Conservation (phyloP, 768 basidiomycete genomes). For the Amanita muscaria region DNA sequence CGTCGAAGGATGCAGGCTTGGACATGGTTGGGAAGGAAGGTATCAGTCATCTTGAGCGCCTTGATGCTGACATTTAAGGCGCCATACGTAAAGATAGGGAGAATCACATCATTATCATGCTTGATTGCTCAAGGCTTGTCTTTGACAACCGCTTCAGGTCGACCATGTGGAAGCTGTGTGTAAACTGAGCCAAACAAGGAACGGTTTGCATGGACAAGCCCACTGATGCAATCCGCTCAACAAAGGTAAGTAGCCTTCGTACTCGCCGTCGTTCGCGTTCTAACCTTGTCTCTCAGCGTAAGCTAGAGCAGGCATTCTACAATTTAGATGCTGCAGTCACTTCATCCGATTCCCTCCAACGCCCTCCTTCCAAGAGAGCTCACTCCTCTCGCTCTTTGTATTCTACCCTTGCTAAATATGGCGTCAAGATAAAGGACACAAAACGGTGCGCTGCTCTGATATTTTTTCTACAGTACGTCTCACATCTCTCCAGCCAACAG, state of each 20-base stretch:
- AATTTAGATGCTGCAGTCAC: conserved; percentile 57
- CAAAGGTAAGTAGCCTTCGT: conserved; percentile 39
- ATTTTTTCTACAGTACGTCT: neutral
- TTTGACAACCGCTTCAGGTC: too few species aligned
- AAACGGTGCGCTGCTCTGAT: conserved; percentile 16
- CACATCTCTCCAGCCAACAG: neutral
- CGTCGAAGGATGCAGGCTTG: neutral
- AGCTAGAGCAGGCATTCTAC: conserved; percentile 75
- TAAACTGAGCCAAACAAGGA: too few species aligned
- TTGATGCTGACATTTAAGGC: too few species aligned
- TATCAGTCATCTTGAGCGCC: too few species aligned
- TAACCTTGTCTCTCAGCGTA: conserved; percentile 40
- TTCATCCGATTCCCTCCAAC: conserved; percentile 21
- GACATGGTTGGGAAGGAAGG: too few species aligned
- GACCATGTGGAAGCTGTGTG: too few species aligned
- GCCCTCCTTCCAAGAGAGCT: conserved; percentile 44
- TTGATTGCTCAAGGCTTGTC: too few species aligned
- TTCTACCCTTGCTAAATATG: conserved; percentile 73
- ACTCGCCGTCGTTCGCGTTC: neutral
- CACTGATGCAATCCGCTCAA: conserved; percentile 22
- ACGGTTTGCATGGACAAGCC: neutral
- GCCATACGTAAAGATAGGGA: too few species aligned
- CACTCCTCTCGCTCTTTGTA: conserved; percentile 55
- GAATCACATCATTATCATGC: too few species aligned
- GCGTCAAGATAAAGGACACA: conserved; percentile 46